Conservation (phyloP, 2,329 filamentous ascomycete genomes). For the Venturia oleaginea region DNA sequence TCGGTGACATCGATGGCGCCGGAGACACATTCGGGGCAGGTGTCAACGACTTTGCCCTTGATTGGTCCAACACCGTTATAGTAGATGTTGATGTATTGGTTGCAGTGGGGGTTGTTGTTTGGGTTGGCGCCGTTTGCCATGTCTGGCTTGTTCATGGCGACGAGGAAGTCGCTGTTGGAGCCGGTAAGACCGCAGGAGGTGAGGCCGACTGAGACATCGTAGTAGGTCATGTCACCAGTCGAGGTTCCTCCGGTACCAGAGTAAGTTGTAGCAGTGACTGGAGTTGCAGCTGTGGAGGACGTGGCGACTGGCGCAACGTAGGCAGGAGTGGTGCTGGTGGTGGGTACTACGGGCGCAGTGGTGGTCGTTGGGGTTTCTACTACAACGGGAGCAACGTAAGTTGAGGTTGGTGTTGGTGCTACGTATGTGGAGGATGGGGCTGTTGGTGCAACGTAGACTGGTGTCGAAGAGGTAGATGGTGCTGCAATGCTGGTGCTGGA, state of each 20-base stretch:
- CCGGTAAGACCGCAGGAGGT: slow-evolving; percentile 14
- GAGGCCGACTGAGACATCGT: slow-evolving; percentile 12
- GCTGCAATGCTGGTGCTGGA: background rate
- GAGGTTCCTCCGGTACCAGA: background rate
- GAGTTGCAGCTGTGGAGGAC: background rate
- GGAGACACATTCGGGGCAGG: slow-evolving; percentile 14
- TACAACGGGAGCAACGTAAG: slow-evolving; percentile 1
- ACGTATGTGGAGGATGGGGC: background rate
- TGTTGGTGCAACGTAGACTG: slow-evolving; percentile 8
- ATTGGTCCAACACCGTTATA: slow-evolving; percentile 8
- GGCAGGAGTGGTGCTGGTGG: background rate
- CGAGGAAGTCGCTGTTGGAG: slow-evolving; percentile 17
- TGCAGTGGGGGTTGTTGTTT: slow-evolving; percentile 22
- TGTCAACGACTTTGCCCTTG: slow-evolving; percentile 13
- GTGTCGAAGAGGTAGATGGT: background rate
- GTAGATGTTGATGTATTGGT: slow-evolving; percentile 16
- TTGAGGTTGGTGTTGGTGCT: background rate
- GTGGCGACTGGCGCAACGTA: slow-evolving; percentile 2
- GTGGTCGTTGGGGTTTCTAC: background rate
- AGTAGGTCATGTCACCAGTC: slow-evolving; percentile 15
- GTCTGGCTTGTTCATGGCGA: slow-evolving; percentile 18
- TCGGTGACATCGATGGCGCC: slow-evolving; percentile 14
- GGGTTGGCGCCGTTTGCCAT: slow-evolving; percentile 20
- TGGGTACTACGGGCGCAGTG: background rate
- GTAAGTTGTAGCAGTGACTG: background rate